phyloP scores from a whole-genome alignment of 2,329 filamentous ascomycete genomes.

The Basipetospora chlamydospora region DNA sequence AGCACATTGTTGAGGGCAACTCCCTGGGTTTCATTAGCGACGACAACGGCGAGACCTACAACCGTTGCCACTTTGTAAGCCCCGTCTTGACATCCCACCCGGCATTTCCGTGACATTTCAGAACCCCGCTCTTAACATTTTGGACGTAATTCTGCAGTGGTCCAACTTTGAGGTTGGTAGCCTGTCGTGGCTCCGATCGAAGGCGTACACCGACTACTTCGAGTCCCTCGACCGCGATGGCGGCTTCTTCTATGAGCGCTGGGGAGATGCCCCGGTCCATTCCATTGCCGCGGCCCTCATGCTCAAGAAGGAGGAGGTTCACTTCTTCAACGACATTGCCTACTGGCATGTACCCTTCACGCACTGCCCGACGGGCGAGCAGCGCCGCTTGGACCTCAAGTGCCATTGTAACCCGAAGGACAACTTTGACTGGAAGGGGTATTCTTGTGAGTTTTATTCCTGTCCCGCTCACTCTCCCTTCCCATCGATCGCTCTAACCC shows the following conservation, averaged over 20 bases:
- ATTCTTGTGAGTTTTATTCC: conserved; percentile 68
- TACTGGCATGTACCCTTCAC: conserved; percentile 98
- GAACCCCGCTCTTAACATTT: too few species aligned
- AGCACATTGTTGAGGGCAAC: conserved; percentile 75
- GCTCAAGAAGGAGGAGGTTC: conserved; percentile 82
- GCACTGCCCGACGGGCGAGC: conserved; percentile 86
- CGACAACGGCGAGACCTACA: conserved; percentile 82
- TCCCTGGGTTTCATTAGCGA: conserved; percentile 85
- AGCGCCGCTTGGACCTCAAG: conserved; percentile 68
- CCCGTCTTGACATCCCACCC: too few species aligned
- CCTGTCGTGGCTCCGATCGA: conserved; percentile 81
- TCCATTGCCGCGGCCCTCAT: conserved; percentile 86
- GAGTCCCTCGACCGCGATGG: conserved; percentile 75
- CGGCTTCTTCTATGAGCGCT: conserved; percentile 97
- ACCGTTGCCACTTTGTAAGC: conserved; percentile 91
- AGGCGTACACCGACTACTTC: conserved; percentile 85
- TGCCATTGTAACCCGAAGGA: conserved; percentile 92
- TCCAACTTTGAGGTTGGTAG: conserved; percentile 98
- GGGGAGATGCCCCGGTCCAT: conserved; percentile 95
- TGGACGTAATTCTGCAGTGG: conserved; percentile 45
- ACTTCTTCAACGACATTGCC: conserved; percentile 98
- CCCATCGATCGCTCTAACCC: not conserved
- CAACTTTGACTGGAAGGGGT: conserved; percentile 99
- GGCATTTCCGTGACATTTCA: too few species aligned
- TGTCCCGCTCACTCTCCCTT: conserved; percentile 5